Evolutionary conservation across 1,284 basidiomycete species (phyloP).

Genomic region (Moesziomyces antarcticus): DNA sequence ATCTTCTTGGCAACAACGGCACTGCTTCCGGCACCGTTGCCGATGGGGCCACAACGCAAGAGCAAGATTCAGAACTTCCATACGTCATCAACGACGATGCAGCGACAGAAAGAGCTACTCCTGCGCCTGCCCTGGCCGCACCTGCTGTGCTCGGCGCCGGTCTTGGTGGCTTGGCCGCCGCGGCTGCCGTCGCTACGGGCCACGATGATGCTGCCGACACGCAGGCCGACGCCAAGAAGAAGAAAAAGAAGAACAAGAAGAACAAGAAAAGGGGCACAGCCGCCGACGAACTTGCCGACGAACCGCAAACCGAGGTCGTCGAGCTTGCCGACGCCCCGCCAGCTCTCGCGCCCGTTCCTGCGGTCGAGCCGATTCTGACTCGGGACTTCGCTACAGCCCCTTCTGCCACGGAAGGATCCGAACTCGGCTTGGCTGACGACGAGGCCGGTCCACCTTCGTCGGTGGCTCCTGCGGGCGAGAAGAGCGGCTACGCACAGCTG

Average conservation of each 20-base stretch:
- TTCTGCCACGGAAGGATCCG: conserved; percentile 25
- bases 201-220: conserved; percentile 1
- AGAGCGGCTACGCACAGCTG: conserved; percentile 29
- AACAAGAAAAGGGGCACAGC: conserved; percentile 12
- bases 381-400: conserved; percentile 22
- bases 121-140: conserved; percentile 20
- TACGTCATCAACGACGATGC: conserved; percentile 34
- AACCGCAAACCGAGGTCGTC: conserved; percentile 1
- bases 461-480: conserved; percentile 19
- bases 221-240: conserved; percentile 4
- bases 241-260: conserved; percentile 27
- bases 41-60: conserved; percentile 1
- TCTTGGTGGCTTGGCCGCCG: conserved; percentile 32
- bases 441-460: conserved; percentile 17
- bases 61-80: conserved; percentile 29
- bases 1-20: conserved; percentile 9
- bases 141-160: conserved; percentile 30
- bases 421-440: conserved; percentile 19
- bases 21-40: conserved; percentile 2
- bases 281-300: conserved; percentile 4
- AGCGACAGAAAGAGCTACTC: conserved; percentile 1
- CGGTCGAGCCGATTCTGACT: conserved; percentile 8
- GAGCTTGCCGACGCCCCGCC: conserved; percentile 3
- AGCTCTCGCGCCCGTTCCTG: conserved; percentile 10
- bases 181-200: conserved; percentile 19